phyloP scores from a whole-genome alignment of 2,329 filamentous ascomycete species.

The Bipolaris oryzae region DNA sequence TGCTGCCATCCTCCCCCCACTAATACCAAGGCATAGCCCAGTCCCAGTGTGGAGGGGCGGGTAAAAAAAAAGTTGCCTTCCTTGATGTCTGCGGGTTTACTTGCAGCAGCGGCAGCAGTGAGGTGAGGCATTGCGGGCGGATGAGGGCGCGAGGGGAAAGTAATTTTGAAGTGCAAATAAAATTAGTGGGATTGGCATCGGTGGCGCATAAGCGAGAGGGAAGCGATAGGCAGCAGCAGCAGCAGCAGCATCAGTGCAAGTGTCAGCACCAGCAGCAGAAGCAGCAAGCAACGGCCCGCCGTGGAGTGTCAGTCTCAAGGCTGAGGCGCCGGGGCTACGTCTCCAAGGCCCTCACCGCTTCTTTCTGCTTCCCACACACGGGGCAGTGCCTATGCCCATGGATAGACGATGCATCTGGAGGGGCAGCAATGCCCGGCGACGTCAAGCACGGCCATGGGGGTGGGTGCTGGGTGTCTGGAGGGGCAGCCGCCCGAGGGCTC shows the following conservation, averaged over 20 bases:
- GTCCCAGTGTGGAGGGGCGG: conserved; percentile 1
- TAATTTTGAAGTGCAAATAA: background rate
- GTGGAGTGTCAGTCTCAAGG: conserved; percentile 27
- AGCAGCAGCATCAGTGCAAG: conserved; percentile 32
- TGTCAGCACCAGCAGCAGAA: conserved; percentile 17
- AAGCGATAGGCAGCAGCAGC: conserved; percentile 22
- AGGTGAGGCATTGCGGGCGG: background rate
- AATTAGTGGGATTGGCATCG: conserved; percentile 1
- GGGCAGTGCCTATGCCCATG: conserved; percentile 34
- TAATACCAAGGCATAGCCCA: conserved; percentile 1
- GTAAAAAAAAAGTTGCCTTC: conserved; percentile 16
- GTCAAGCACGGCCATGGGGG: conserved; percentile 24
- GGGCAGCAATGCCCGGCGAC: conserved; percentile 29
- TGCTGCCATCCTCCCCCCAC: conserved; percentile 18
- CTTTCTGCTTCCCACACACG: conserved; percentile 36
- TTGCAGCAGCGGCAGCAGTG: background rate
- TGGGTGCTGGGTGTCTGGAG: conserved; percentile 15
- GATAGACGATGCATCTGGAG: conserved; percentile 37
- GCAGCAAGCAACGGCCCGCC: conserved; percentile 33
- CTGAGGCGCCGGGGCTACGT: conserved; percentile 33
- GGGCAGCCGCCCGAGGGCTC: conserved; percentile 22
- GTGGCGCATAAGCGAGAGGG: conserved; percentile 19
- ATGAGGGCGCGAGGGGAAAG: background rate
- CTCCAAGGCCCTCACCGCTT: conserved; percentile 45
- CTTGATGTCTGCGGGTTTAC: background rate